These are phyloP conservation scores for Tolypocladium sp. DNA, from an alignment of 2,329 filamentous ascomycete species.

Conservation along the genomic window DNA sequence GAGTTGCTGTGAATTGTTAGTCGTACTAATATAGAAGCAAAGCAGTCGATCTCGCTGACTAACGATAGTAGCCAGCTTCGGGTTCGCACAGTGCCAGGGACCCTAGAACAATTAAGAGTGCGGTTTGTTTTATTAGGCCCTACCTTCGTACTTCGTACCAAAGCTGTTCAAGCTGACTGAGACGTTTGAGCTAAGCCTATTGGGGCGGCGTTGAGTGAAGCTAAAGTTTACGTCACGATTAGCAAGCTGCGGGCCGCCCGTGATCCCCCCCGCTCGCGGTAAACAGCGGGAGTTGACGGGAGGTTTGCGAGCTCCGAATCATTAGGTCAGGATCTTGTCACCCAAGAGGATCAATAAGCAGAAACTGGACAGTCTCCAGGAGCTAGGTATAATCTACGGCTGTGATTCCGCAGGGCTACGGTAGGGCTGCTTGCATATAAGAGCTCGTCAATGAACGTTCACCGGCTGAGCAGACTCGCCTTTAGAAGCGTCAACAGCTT, in stretches of 20 bases:
- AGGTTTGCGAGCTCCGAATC: not conserved
- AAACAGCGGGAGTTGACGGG: not conserved
- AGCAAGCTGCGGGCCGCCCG: conserved; percentile 12
- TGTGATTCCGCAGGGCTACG: not conserved
- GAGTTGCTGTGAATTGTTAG: too few relatives aligned
- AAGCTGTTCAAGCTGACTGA: too few relatives aligned
- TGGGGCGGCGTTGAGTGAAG: not conserved
- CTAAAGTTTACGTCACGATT: conserved; percentile 24
- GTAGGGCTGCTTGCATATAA: not conserved
- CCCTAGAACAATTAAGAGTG: too few relatives aligned
- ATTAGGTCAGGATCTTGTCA: not conserved
- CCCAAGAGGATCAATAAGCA: not conserved
- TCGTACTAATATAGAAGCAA: too few relatives aligned
- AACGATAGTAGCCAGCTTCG: too few relatives aligned
- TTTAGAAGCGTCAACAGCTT: not conserved
- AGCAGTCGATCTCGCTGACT: too few relatives aligned
- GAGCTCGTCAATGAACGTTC: not conserved
- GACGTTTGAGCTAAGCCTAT: too few relatives aligned
- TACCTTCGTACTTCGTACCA: too few relatives aligned
- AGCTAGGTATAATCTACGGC: not conserved
- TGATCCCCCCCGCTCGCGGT: not conserved
- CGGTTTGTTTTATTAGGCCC: too few relatives aligned
- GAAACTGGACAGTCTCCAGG: not conserved
- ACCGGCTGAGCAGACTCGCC: not conserved
- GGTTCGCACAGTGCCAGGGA: too few relatives aligned